A percentile compares a stretch with the other conserved stretches of the same genome.
Conservation (phyloP, 2,329 filamentous ascomycete genomes). For the Lachnellula arida region DNA sequence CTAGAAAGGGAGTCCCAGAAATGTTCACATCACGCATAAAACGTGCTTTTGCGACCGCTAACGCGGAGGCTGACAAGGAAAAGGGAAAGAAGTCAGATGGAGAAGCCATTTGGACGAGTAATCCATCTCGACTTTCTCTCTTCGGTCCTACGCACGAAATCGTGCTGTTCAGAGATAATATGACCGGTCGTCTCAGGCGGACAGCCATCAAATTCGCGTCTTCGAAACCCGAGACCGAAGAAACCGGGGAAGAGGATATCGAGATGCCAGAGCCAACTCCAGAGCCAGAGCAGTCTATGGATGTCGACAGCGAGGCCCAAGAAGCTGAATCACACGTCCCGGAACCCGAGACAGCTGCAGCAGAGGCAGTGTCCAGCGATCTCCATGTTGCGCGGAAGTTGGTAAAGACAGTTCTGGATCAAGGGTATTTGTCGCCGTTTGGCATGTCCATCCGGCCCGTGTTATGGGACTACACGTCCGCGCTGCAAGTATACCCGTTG, state of each 20-base stretch:
- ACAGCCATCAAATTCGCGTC: constrained; percentile 66
- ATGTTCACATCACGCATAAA: constrained; percentile 86
- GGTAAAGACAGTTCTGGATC: constrained; percentile 87
- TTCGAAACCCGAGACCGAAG: constrained; percentile 33
- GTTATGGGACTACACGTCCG: constrained; percentile 79
- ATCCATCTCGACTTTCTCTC: constrained; percentile 74
- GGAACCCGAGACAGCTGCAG: constrained; percentile 1
- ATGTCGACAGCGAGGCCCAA: constrained; percentile 36
- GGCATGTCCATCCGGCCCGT: constrained; percentile 73
- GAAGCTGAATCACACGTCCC: constrained; percentile 17
- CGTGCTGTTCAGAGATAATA: constrained; percentile 80
- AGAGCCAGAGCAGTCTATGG: constrained; percentile 35
- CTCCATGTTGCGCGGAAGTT: constrained; percentile 64
- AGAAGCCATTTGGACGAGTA: constrained; percentile 82
- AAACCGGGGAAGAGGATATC: constrained; percentile 24
- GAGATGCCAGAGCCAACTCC: constrained; percentile 13
- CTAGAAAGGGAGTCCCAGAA: constrained; percentile 70
- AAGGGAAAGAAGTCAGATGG: constrained; percentile 52
- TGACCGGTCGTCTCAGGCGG: constrained; percentile 72
- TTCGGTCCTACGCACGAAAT: constrained; percentile 89
- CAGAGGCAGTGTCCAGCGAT: constrained; percentile 14
- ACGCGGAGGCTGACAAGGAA: constrained; percentile 57
- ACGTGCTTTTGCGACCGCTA: constrained; percentile 73
- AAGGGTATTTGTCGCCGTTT: constrained; percentile 85
- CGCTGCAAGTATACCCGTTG: constrained; percentile 80